Evolutionary conservation across 1,284 basidiomycete genomes (phyloP), one percentile per base, ranked within the genome.

Genomic region (Salmacisia buchloeana): DNA sequence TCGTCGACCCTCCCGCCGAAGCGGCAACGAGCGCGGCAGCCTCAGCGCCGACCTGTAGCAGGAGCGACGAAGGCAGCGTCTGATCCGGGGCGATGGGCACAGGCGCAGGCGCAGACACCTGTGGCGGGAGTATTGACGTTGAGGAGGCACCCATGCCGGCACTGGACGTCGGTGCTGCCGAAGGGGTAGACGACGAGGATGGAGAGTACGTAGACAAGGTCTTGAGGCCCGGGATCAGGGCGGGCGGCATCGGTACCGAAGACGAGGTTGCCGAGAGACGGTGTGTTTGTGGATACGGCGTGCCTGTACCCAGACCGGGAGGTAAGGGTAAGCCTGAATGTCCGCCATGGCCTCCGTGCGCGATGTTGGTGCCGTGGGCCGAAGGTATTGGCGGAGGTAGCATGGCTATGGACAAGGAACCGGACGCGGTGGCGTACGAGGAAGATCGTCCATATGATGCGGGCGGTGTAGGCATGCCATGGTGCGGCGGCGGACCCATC

Each of bases 1-100:
- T 27, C 25, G 41, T 41, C 18, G 38, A 39, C 3, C 35, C 18
- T 13, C 27, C n/a, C 3, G 49, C 31, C 5, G 27, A 27, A 61
- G 38, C 18, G 31, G 45, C 35, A 33, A 60, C 38, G 27, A 60
- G 5, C 15, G 63, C 27, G 7, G 58, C 39, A 61, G 59, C 10
- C n/a, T 36, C 43, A 2, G 58, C 45, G 66, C 62, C 35, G 49
- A 65, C 38, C 61, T 65, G 31, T 57, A 60, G 3, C 34, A 68
- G 57, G 5, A 61, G 36, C 2, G 56, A 39, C 1, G 63, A 62
- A 10, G 66, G 66, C 1, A 46, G 1, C 1, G 54, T 54, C 52
- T 67, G 66, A n/a, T 62, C 66, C 5, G 39, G 39, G 23, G 43
- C 59, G 63, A 63, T 34, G 35, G 60, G 43, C 56, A 64, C 23